Percentiles rank a stretch among this genome's conserved stretches.
These are phyloP conservation scores for Isochrysis galbana DNA, from an alignment of 78 protist genomes.

Conservation along the genomic window DNA sequence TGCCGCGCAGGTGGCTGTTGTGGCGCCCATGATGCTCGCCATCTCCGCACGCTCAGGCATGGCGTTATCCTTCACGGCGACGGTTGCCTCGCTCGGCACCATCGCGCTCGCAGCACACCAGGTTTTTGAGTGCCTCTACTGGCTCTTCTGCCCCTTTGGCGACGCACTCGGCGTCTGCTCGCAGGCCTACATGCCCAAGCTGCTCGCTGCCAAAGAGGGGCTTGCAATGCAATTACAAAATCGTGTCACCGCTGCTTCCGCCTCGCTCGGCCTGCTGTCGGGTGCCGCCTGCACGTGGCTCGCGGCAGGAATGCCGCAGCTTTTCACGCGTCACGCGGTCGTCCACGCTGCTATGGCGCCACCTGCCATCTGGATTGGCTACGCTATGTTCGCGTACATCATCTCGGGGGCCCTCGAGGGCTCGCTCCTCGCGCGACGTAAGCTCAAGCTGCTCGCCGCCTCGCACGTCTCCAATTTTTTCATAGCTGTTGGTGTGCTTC, in stretches of 20 bases:
- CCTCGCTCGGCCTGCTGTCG: neutral
- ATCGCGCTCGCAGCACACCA: neutral
- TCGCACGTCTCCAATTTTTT: neutral
- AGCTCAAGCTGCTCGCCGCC: slow-evolving; percentile 5
- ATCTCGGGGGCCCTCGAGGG: neutral
- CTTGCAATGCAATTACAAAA: neutral
- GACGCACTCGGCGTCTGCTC: neutral
- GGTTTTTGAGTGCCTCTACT: slow-evolving; percentile 15
- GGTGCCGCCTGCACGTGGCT: neutral
- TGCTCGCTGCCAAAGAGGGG: neutral
- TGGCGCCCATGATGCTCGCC: neutral
- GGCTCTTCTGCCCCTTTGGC: slow-evolving; percentile 20
- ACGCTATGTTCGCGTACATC: neutral
- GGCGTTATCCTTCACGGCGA: neutral
- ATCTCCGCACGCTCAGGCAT: neutral
- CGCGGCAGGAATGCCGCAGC: neutral
- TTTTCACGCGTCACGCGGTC: neutral
- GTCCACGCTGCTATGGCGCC: neutral
- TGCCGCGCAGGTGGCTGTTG: neutral
- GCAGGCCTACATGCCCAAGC: neutral
- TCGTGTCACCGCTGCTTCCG: neutral
- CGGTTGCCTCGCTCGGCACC: neutral
- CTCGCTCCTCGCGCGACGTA: neutral
- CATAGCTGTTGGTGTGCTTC: neutral
- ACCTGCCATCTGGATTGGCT: neutral